Conservation (phyloP, 2,329 filamentous ascomycete species). For the Graphilbum sp. region DNA sequence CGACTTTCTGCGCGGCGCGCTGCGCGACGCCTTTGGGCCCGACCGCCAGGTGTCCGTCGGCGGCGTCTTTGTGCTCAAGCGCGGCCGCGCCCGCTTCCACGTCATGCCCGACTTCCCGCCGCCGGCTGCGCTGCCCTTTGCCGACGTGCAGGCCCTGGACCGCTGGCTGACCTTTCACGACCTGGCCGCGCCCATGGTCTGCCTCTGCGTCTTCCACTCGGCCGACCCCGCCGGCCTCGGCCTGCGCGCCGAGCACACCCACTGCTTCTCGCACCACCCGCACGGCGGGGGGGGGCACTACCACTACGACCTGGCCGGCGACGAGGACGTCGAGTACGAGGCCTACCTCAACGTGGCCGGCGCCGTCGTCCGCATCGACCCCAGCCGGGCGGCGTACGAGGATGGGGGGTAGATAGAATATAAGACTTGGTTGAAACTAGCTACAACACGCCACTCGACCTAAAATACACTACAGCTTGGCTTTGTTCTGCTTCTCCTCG, state of each 20-base stretch:
- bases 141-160: constrained; percentile 14
- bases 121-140: constrained; percentile 13
- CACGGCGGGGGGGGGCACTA: constrained; percentile 24
- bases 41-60: constrained; percentile 20
- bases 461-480: too few relatives aligned
- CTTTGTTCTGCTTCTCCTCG: too few relatives aligned
- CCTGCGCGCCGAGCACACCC: constrained; percentile 29
- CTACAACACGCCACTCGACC: too few relatives aligned
- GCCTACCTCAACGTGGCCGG: constrained; percentile 27
- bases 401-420: too few relatives aligned
- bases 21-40: constrained; percentile 16
- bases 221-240: constrained; percentile 20
- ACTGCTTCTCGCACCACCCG: constrained; percentile 20
- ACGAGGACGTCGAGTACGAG: constrained; percentile 25
- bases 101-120: constrained; percentile 28
- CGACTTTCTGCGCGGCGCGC: constrained; percentile 15
- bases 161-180: constrained; percentile 24
- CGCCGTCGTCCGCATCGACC: constrained; percentile 17
- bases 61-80: constrained; percentile 22
- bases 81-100: constrained; percentile 21
- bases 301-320: constrained; percentile 19
- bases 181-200: constrained; percentile 20
- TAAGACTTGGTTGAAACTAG: too few relatives aligned
- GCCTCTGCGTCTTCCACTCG: constrained; percentile 24
- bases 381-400: neutral